Base-by-base conservation (phyloP, 495 filamentous ascomycete species). In the Talaromyces borbonicus region DNA sequence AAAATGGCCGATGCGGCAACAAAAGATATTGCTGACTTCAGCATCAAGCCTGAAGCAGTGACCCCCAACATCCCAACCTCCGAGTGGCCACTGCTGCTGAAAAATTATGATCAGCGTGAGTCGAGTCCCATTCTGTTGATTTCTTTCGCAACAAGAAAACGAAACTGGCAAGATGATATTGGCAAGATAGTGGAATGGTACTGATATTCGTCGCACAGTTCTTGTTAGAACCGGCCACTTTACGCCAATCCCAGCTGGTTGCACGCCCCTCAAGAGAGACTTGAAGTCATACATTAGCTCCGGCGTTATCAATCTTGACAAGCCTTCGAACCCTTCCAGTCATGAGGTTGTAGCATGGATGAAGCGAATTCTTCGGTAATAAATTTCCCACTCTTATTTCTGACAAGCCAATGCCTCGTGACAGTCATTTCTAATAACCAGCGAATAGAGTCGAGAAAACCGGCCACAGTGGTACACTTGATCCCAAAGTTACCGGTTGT, bases 281-380 rank as follows among this genome's bases (percentile, higher is more conserved):
- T 74, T 98, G 55, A 95, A 95, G 71, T 85, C 83, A 35, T 98
- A 95, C 65, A 81, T 98, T 56, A 86, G 82, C 63, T 92, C 85
- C 51, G 92, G 92, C 65, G 92, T 97, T 23, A 96, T 98, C 70
- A 97, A 97, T 67, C 80, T 94, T 43, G 92, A 97, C 75, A 98
- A 98, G 66, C 92, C 92, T 26, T 88, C 89, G 12, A 98, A 98
- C 72, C 92, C 92, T 15, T 95, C 87, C 47, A 92, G 85, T 56
- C 92, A 98, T 72, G 92, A 98, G 66, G 93, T 97, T 32, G 92
- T 98, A 55, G 88, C 92, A 45, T 98, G 92, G 93, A 81, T 96
- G 49, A 98, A 98, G 81, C 79, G 89, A 46, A 95, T 97, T 53
- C 72, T 98, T 36, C 83, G 86, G 87, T 93, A 78, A 61, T 45